Percentiles rank a stretch among this genome's conserved stretches.
These are phyloP conservation scores for Neophaeococcomyces aloes DNA, from an alignment of 2,329 filamentous ascomycete genomes.

Conservation along the genomic window DNA sequence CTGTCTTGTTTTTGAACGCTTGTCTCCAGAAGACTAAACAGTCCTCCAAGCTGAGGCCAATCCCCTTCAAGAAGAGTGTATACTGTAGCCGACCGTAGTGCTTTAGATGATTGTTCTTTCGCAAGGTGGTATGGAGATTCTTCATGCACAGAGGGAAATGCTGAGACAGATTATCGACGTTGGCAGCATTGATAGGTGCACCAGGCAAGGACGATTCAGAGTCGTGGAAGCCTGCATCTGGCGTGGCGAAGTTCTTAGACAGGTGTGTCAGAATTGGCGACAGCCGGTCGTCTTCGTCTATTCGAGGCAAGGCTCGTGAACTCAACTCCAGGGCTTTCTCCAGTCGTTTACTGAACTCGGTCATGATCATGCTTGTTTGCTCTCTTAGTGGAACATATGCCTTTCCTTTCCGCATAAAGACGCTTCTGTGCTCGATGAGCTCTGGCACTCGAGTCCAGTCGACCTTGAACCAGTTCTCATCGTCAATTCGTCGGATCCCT, in stretches of 20 bases:
- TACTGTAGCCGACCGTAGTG: slow-evolving; percentile 91
- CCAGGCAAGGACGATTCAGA: slow-evolving; percentile 55
- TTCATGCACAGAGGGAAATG: slow-evolving; percentile 93
- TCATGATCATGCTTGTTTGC: slow-evolving; percentile 78
- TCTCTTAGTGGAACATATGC: slow-evolving; percentile 84
- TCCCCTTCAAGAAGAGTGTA: slow-evolving; percentile 90
- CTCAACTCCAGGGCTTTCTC: slow-evolving; percentile 83
- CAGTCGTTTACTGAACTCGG: slow-evolving; percentile 70
- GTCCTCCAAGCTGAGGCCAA: slow-evolving; percentile 85
- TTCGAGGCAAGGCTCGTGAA: slow-evolving; percentile 75
- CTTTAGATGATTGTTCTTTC: slow-evolving; percentile 82
- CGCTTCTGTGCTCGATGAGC: slow-evolving; percentile 66
- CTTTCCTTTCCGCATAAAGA: slow-evolving; percentile 68
- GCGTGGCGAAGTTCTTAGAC: slow-evolving; percentile 91
- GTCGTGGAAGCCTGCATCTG: slow-evolving; percentile 68
- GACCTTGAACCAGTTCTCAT: slow-evolving; percentile 90
- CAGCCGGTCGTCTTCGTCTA: slow-evolving; percentile 93
- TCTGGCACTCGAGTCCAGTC: slow-evolving; percentile 92
- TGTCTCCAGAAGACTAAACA: slow-evolving; percentile 84
- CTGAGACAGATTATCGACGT: slow-evolving; percentile 66
- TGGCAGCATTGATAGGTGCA: slow-evolving; percentile 63
- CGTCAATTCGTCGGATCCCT: slow-evolving; percentile 47
- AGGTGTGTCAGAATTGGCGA: slow-evolving; percentile 66
- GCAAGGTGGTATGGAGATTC: slow-evolving; percentile 73
- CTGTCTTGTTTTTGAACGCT: slow-evolving; percentile 73